phyloP scores from a whole-genome alignment of 208 protist genomes.

The Trypanosoma boissoni region DNA sequence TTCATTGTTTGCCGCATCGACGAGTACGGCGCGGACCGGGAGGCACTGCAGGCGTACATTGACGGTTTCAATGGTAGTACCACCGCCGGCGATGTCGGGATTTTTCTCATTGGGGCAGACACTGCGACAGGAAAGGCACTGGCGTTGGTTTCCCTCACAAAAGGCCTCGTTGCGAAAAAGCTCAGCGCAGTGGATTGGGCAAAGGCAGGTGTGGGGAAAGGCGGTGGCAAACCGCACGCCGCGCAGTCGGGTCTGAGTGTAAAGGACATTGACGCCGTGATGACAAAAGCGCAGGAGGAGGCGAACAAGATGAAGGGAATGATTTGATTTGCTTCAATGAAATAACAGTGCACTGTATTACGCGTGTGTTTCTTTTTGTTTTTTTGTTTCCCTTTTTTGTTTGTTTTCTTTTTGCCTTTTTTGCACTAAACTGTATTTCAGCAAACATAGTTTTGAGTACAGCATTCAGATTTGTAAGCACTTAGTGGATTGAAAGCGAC shows the following conservation, averaged over 20 bases:
- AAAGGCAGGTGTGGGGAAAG: conserved; percentile 84
- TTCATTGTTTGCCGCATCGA: conserved; percentile 48
- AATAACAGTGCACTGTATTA: not conserved
- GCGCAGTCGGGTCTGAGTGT: conserved; percentile 82
- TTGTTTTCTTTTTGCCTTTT: not conserved
- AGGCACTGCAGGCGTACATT: conserved; percentile 75
- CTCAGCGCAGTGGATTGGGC: conserved; percentile 81
- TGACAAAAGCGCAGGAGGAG: conserved; percentile 60
- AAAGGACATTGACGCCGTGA: conserved; percentile 32
- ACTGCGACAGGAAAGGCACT: conserved; percentile 52
- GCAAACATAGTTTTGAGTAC: conserved; percentile 1
- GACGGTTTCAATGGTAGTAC: conserved; percentile 68
- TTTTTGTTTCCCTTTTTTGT: conserved; percentile 8
- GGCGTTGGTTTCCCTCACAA: conserved; percentile 66
- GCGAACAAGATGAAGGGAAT: conserved; percentile 62
- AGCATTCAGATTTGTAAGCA: not conserved
- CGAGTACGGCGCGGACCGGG: conserved; percentile 79
- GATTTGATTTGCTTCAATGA: conserved; percentile 7
- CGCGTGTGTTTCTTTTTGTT: not conserved
- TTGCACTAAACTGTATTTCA: no score
- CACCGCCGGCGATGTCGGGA: conserved; percentile 53
- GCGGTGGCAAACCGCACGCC: conserved; percentile 86
- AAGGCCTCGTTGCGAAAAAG: conserved; percentile 70
- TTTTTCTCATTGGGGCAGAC: conserved; percentile 78
- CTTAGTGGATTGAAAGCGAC: not conserved